Evolutionary conservation across 2,329 filamentous ascomycete genomes (phyloP), one percentile per base, ranked within the genome.

Genomic region (Botrytis sinoallii): DNA sequence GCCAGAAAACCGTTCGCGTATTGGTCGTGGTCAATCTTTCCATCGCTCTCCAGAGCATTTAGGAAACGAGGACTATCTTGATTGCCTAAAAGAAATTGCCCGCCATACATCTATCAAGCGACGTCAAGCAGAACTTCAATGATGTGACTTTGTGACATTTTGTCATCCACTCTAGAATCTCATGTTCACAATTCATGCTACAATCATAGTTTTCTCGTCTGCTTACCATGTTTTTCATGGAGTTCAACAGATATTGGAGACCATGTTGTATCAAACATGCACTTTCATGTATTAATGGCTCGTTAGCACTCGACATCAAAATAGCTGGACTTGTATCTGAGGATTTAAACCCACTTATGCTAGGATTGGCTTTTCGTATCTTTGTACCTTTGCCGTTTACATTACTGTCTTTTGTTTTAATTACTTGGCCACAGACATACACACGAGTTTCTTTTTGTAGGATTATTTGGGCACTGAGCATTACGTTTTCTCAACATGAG

Each of bases 31-130:
- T 22, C 70, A 32, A 59, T 55, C 46, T 29, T 57, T 40, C 35
- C 70, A 48, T 46, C 63, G 70, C 20, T 72, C 70, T 32, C 70
- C 70, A 12, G 70, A 72, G 32, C 55, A 66, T 48, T 29, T 72
- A 42, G 70, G 63, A 57, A 67, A 66, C 29, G 70, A 72, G 63
- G 70, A 72, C 40, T 72, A 72, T 35, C 63, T 57, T 12, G 12
- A 67, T 32, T 72, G 65, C 38, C 44, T 72, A n/a, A 72, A 68
- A 59, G 63, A 67, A 16, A 42, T 48, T 59, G 70, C 44, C 35
- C 52, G 35, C n/a, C 66, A 69, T n/a, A 42, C 48, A 32, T 69
- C 66, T 40, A 40, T 42, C n/a, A 69, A 69, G n/a, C 48, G 48
- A 57, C 52, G n/a, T 16, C 66, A 57, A 69, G 48, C 48, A 7